Evolutionary conservation across 768 basidiomycete species (phyloP).

Genomic region (Amanita muscaria): DNA sequence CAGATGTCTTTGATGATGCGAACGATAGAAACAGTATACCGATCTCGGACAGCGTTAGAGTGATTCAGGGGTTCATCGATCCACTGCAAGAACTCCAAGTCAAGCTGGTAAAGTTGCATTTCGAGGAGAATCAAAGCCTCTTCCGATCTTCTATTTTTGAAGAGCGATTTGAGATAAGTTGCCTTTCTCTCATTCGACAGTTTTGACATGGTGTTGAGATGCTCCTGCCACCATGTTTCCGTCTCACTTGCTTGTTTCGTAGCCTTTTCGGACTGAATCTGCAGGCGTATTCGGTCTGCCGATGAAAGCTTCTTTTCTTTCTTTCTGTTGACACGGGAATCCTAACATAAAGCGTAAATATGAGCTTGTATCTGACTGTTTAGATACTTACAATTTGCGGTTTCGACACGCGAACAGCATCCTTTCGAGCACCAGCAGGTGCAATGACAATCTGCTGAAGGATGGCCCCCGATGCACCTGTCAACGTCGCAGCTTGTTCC

Average conservation of each 20-base stretch:
- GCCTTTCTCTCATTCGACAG: constrained; percentile 26
- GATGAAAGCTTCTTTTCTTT: constrained; percentile 17
- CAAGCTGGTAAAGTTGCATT: constrained; percentile 41
- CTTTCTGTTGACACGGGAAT: constrained; percentile 14
- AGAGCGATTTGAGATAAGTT: constrained; percentile 26
- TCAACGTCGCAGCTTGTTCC: constrained; percentile 51
- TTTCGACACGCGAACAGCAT: not conserved
- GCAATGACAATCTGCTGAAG: constrained; percentile 49
- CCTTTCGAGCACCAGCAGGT: constrained; percentile 21
- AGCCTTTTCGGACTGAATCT: constrained; percentile 38
- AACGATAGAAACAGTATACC: constrained; percentile 37
- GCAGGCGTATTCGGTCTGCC: constrained; percentile 24
- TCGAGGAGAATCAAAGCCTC: constrained; percentile 41
- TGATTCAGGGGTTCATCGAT: constrained; percentile 34
- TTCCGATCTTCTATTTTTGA: constrained; percentile 35
- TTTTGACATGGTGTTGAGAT: constrained; percentile 31
- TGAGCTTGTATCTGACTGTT: too few relatives aligned
- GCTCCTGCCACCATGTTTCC: constrained; percentile 43
- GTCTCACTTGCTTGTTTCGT: constrained; percentile 30
- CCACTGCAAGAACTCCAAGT: constrained; percentile 47
- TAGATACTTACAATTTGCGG: not conserved
- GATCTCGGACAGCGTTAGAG: constrained; percentile 31
- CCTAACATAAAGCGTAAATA: too few relatives aligned
- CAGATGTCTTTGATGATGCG: constrained; percentile 38
- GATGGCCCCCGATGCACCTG: constrained; percentile 48